A percentile compares a stretch with the other conserved stretches of the same genome.
Evolutionary conservation across 2,329 filamentous ascomycete genomes (phyloP).

Genomic region (Allantophomopsis lycopodina): DNA sequence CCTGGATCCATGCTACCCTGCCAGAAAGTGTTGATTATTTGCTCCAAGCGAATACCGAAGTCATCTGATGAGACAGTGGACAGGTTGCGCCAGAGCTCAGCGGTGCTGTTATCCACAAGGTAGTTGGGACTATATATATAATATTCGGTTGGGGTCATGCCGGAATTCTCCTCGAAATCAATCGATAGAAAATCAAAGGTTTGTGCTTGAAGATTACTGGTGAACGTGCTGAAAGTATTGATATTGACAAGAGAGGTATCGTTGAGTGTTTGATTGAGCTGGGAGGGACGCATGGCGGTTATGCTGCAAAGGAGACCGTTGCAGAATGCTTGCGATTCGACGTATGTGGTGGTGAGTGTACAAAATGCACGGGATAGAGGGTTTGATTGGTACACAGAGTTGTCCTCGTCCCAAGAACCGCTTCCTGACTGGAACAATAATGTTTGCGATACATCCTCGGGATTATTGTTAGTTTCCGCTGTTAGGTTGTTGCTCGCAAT

Average conservation of each 20-base stretch:
- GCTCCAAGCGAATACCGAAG: background rate
- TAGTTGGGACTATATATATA: background rate
- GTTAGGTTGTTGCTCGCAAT: background rate
- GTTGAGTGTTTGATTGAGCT: constrained; percentile 7
- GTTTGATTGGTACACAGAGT: background rate
- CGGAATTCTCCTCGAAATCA: background rate
- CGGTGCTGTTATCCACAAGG: background rate
- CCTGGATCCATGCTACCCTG: background rate
- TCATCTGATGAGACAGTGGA: background rate
- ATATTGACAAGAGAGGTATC: background rate
- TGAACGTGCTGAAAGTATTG: background rate
- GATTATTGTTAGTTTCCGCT: background rate
- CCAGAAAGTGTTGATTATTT: background rate
- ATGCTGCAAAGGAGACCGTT: constrained; percentile 5
- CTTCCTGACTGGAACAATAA: background rate
- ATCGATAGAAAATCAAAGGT: background rate
- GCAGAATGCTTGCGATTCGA: background rate
- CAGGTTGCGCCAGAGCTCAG: background rate
- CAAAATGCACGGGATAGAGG: background rate
- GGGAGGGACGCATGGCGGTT: constrained; percentile 15
- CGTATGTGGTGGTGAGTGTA: background rate
- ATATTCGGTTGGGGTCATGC: background rate
- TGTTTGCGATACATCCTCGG: background rate
- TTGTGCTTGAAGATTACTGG: background rate
- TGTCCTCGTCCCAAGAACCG: background rate